Conservation (phyloP, 2,329 filamentous ascomycete species). For the Cladosporium halotolerans region DNA sequence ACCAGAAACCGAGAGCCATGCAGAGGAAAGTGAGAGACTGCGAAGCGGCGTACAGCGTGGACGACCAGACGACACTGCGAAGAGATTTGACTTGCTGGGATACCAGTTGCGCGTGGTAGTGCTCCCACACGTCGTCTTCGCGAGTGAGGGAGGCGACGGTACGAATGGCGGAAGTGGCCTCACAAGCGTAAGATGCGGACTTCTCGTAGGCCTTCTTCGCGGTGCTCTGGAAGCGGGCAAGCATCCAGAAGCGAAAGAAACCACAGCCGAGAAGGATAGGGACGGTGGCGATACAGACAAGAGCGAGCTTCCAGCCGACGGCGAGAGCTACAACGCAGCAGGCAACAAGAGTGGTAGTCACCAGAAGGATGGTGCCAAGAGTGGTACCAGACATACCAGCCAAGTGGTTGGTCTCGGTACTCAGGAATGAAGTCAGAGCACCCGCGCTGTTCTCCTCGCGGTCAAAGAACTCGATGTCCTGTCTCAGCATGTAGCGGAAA, state of each 20-base stretch:
- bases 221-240: slow-evolving; percentile 70
- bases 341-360: slow-evolving; percentile 69
- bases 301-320: slow-evolving; percentile 80
- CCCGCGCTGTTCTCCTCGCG: slow-evolving; percentile 82
- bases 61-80: slow-evolving; percentile 68
- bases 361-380: slow-evolving; percentile 77
- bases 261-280: slow-evolving; percentile 72
- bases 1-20: slow-evolving; percentile 88
- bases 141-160: slow-evolving; percentile 88
- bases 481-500: slow-evolving; percentile 81
- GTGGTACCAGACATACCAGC: slow-evolving; percentile 83
- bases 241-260: slow-evolving; percentile 82
- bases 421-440: slow-evolving; percentile 79
- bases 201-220: slow-evolving; percentile 73
- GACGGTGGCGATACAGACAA: slow-evolving; percentile 74
- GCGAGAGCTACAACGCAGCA: slow-evolving; percentile 64
- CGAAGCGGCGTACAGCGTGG: slow-evolving; percentile 71
- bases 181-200: slow-evolving; percentile 82
- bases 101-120: slow-evolving; percentile 64
- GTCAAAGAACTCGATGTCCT: slow-evolving; percentile 92
- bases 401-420: slow-evolving; percentile 82
- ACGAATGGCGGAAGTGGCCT: slow-evolving; percentile 87
- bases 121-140: slow-evolving; percentile 69
- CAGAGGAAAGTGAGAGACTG: slow-evolving; percentile 80
- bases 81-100: slow-evolving; percentile 62